These are phyloP conservation scores for Epithele typhae DNA, from an alignment of 768 basidiomycete species.

Conservation along the genomic window DNA sequence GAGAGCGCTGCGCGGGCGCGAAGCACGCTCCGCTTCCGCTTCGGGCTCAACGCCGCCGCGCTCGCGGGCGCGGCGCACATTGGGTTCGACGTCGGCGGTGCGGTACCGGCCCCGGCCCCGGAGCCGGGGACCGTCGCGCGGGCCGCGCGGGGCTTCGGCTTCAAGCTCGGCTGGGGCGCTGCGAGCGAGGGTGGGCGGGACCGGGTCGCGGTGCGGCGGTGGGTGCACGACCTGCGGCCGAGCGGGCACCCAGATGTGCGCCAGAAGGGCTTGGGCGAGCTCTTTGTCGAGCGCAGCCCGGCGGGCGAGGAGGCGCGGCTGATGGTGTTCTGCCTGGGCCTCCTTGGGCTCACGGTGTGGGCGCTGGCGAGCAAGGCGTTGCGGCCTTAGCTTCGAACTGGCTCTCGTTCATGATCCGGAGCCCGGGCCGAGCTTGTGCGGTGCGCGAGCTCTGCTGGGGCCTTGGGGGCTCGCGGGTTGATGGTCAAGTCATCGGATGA, in stretches of 20 bases:
- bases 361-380: slow-evolving; percentile 31
- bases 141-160: too few relatives aligned
- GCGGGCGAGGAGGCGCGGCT: slow-evolving; percentile 70
- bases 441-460: too few relatives aligned
- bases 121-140: not conserved
- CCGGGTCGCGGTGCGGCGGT: slow-evolving; percentile 19
- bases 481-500: too few relatives aligned
- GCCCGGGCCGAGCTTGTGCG: too few relatives aligned
- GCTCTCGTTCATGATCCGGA: too few relatives aligned
- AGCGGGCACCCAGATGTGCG: slow-evolving; percentile 34
- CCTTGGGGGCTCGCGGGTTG: too few relatives aligned
- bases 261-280: slow-evolving; percentile 35
- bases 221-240: slow-evolving; percentile 29
- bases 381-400: too few relatives aligned
- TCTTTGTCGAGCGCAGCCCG: slow-evolving; percentile 52
- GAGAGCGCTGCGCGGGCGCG: slow-evolving; percentile 1
- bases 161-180: not conserved
- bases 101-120: not conserved
- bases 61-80: not conserved
- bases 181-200: not conserved
- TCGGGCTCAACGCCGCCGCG: not conserved
- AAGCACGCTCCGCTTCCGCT: not conserved
- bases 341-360: slow-evolving; percentile 48
- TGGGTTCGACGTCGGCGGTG: slow-evolving; percentile 1
- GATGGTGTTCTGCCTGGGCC: slow-evolving; percentile 47